Conservation (phyloP, 2,329 filamentous ascomycete species). For the Paecilomyces formosus region DNA sequence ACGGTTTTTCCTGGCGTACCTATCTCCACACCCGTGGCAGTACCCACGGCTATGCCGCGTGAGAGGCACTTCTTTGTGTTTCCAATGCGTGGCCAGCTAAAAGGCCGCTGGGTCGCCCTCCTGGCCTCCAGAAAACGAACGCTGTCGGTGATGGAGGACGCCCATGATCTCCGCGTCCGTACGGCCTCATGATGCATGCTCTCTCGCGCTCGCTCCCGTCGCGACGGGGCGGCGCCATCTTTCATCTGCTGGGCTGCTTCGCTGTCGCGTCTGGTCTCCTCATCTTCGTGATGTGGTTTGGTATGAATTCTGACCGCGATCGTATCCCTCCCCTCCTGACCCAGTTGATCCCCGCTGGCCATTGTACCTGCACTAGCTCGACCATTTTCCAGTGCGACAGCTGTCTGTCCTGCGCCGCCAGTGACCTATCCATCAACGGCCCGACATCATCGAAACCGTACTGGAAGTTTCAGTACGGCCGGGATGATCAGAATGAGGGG, state of each 20-base stretch:
- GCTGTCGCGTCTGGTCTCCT: not conserved
- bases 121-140: not conserved
- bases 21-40: not conserved
- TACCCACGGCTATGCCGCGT: not conserved
- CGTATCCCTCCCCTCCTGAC: conserved; percentile 29
- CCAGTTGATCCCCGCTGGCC: conserved; percentile 31
- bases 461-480: conserved; percentile 25
- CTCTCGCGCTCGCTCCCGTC: not conserved
- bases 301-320: conserved; percentile 29
- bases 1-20: not conserved
- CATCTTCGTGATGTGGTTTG: conserved; percentile 12
- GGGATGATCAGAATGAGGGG: conserved; percentile 23
- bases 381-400: conserved; percentile 31
- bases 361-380: conserved; percentile 30
- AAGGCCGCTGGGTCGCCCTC: not conserved
- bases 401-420: conserved; percentile 21
- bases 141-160: not conserved
- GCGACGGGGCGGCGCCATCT: not conserved
- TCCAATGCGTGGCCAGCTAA: not conserved
- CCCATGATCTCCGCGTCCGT: not conserved
- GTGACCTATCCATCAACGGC: conserved; percentile 6
- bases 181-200: not conserved
- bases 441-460: conserved; percentile 2
- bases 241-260: not conserved
- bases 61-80: not conserved